Base-by-base conservation (phyloP, 768 basidiomycete genomes). In the Coprinopsis sp. region DNA sequence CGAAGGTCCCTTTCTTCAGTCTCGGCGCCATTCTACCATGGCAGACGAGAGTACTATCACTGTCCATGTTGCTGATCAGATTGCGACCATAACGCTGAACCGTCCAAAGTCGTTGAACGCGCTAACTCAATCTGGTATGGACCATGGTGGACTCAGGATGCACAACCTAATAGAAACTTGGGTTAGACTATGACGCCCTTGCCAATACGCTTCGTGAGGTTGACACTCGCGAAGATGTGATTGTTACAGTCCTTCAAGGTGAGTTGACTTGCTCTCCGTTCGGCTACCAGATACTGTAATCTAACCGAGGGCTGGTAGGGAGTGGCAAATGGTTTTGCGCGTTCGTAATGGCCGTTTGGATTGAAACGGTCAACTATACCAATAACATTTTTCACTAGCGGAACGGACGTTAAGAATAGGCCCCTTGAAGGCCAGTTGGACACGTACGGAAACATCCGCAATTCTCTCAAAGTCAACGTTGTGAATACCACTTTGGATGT, bases 261-360 rank as follows among this genome's bases (percentile, higher is more conserved):
- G n/a, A 6, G 23, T 28, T 27, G 11, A 14, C 8, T 1, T 22
- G 12, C 33, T 12, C 31, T 8, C 12, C 31, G 18, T 40, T 28
- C 6, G 8, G 25, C 5, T 52, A 11, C 30, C 11, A 24, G 10
- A n/a, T 18, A 23, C 16, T 25, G 21, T n/a, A 4, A 33, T 24
- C 36, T 44, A n/a, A n/a, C n/a, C n/a, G n/a, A n/a, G n/a, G n/a
- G n/a, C n/a, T 22, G 19, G 19, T 36, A 84, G 84, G 80, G 8
- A 80, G 69, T 27, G 84, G 84, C 2, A 75, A 69, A 51, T 86
- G 82, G 82, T 86, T 87, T 61, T 87, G 82, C 66, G 75, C 84
- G 84, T 85, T 58, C 57, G 82, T 64, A 14, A 10, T 8, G 7
- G 11, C 11, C 7, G 11, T 11, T 7, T 37, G 10, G 34, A 7